Evolutionary conservation across 805 yeast species (phyloP), one percentile per base, ranked within the genome.

Genomic region (Hemisphaericaspora nanyangensis): DNA sequence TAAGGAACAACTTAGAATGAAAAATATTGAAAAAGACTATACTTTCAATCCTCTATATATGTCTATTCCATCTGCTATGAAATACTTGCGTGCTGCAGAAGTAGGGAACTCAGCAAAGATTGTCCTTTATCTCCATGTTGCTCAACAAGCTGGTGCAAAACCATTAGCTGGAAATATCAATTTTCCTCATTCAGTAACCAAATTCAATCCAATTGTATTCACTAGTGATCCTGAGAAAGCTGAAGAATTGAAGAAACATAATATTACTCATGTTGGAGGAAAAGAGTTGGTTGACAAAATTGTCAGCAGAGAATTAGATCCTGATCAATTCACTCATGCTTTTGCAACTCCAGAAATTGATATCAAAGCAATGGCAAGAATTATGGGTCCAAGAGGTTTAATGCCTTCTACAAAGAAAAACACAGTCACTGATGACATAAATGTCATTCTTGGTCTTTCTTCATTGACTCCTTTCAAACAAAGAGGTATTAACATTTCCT

Each of bases 351-450:
- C 95, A 1, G 96, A 86, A 27, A 77, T 88, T 42, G 70, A 73
- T 18, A 68, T 93, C 47, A 74, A 73, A 46, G 70, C 76, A 41
- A 66, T 87, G 17, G 96, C 93, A n/a, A 77, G 89, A 54, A 66
- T 75, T 8, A 72, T 93, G 50, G 98, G 98, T 42, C 95, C 95
- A 24, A 79, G 73, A 54, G 95, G 95, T 17, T 72, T 93, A 50
- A 82, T 90, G 85, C 98, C 99, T 34, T 74, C 76, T 31, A 80
- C 76, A 11, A 89, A 88, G 65, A 84, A 80, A 55, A 95, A 95
- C 13, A 89, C 96, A 1, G 93, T 91, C 7, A 48, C 43, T 11
- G 75, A 77, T n/a, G 79, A 88, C 51, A 64, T 88, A 22, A 66
- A 65, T 16, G 58, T 60, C 6, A 63, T 82, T 42, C 71, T 90